Conservation (phyloP, 495 filamentous ascomycete species). For the Podospora pseudoanserina region DNA sequence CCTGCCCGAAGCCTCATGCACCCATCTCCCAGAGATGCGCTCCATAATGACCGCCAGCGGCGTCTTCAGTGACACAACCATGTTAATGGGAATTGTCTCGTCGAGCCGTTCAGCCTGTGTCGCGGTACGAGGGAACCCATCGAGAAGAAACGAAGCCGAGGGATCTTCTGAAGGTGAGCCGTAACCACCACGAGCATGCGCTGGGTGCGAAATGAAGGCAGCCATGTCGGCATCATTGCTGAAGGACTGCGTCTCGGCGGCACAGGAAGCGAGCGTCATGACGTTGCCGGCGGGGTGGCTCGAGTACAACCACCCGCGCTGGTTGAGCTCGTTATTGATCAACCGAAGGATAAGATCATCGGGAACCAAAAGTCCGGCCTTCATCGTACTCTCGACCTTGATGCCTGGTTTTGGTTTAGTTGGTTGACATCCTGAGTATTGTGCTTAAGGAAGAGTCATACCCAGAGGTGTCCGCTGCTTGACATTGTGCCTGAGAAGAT, state of each 20-base stretch:
- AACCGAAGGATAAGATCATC: slow-evolving; percentile 89
- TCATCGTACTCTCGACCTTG: slow-evolving; percentile 84
- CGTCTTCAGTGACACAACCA: slow-evolving; percentile 69
- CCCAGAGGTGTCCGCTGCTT: slow-evolving; percentile 80
- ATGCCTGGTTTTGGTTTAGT: slow-evolving; percentile 54
- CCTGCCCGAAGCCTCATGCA: slow-evolving; percentile 86
- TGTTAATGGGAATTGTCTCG: slow-evolving; percentile 80
- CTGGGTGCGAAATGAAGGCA: slow-evolving; percentile 40
- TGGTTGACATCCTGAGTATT: neutral
- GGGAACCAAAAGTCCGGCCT: slow-evolving; percentile 75
- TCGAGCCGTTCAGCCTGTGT: slow-evolving; percentile 74
- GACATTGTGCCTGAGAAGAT: slow-evolving; percentile 89
- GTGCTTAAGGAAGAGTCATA: slow-evolving; percentile 37
- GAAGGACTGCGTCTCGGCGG: slow-evolving; percentile 19
- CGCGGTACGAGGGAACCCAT: slow-evolving; percentile 91
- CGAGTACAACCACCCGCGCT: slow-evolving; percentile 71
- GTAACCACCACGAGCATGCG: slow-evolving; percentile 33
- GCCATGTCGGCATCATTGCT: slow-evolving; percentile 33
- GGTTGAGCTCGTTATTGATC: slow-evolving; percentile 80
- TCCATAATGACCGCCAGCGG: slow-evolving; percentile 77
- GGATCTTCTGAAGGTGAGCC: slow-evolving; percentile 55
- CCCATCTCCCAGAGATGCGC: slow-evolving; percentile 86
- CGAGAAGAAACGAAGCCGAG: slow-evolving; percentile 84
- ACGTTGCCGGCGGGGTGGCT: slow-evolving; percentile 32
- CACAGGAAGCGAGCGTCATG: slow-evolving; percentile 42